These are phyloP conservation scores for Xylaria scruposa DNA, from an alignment of 495 filamentous ascomycete species.

Conservation along the genomic window DNA sequence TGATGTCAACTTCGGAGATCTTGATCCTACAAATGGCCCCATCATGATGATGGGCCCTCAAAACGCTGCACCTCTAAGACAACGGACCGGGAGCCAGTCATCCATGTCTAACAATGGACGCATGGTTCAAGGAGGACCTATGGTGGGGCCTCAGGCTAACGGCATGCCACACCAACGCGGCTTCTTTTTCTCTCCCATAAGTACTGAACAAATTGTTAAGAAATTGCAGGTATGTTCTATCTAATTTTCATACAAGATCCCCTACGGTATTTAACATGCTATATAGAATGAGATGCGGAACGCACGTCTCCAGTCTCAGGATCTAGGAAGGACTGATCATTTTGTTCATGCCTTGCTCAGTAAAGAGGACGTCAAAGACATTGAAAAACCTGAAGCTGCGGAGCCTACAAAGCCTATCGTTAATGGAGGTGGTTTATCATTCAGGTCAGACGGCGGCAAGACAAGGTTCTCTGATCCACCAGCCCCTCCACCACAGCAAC, in stretches of 20 bases:
- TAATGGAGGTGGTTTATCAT: slow-evolving; percentile 54
- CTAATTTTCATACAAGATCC: slow-evolving; percentile 24
- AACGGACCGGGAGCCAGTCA: slow-evolving; percentile 73
- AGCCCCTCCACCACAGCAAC: slow-evolving; percentile 89
- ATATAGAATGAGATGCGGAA: slow-evolving; percentile 82
- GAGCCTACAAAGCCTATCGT: slow-evolving; percentile 48
- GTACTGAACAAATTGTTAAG: slow-evolving; percentile 94
- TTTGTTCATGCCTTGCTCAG: slow-evolving; percentile 78
- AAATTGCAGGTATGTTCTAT: slow-evolving; percentile 77
- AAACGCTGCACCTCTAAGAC: slow-evolving; percentile 60
- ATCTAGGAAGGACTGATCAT: slow-evolving; percentile 79
- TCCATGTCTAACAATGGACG: slow-evolving; percentile 68
- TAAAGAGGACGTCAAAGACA: slow-evolving; percentile 73
- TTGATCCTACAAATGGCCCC: slow-evolving; percentile 75
- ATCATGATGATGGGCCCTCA: slow-evolving; percentile 65
- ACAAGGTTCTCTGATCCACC: slow-evolving; percentile 86
- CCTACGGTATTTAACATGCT: slow-evolving; percentile 10
- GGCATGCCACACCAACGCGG: slow-evolving; percentile 49
- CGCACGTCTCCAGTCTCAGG: slow-evolving; percentile 84
- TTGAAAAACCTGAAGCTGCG: slow-evolving; percentile 54
- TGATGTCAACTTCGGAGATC: slow-evolving; percentile 88
- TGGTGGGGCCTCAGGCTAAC: slow-evolving; percentile 64
- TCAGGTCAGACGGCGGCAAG: slow-evolving; percentile 65
- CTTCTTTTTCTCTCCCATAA: slow-evolving; percentile 85
- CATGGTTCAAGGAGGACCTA: slow-evolving; percentile 45